A percentile compares a stretch with the other conserved stretches of the same genome.
Conservation (phyloP, 306 rosid genomes). For the Senna siamea region DNA sequence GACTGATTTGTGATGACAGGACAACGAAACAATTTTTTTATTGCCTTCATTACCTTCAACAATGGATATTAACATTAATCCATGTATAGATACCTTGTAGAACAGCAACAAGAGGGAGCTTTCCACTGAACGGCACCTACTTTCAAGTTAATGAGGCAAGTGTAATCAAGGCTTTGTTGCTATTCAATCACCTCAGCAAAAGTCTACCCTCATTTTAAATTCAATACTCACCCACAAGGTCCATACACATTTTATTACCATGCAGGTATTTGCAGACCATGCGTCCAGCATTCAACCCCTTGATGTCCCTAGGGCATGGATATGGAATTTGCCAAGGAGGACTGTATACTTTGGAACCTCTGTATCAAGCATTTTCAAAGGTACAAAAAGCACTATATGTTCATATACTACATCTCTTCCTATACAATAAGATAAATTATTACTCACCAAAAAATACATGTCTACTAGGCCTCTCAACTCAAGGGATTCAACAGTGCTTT, state of each 20-base stretch:
- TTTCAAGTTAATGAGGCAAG: slow-evolving; percentile 93
- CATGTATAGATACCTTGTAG: slow-evolving; percentile 77
- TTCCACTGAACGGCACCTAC: slow-evolving; percentile 92
- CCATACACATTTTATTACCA: slow-evolving; percentile 37
- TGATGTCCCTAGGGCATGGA: slow-evolving; percentile 78
- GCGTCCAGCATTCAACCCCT: slow-evolving; percentile 72
- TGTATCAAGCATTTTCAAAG: slow-evolving; percentile 72
- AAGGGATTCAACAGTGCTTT: slow-evolving; percentile 86
- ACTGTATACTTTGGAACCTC: slow-evolving; percentile 90
- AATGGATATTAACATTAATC: slow-evolving; percentile 34
- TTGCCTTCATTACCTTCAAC: slow-evolving; percentile 16
- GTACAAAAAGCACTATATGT: slow-evolving; percentile 42
- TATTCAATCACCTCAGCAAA: slow-evolving; percentile 25
- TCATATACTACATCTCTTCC: slow-evolving; percentile 32
- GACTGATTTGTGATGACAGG: slow-evolving; percentile 28
- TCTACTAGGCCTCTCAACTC: slow-evolving; percentile 74
- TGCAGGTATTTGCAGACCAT: slow-evolving; percentile 88
- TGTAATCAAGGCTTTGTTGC: slow-evolving; percentile 17
- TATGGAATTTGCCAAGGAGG: slow-evolving; percentile 91
- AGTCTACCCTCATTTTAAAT: slow-evolving; percentile 29
- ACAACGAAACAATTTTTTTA: slow-evolving; percentile 14
- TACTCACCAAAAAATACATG: slow-evolving; percentile 41
- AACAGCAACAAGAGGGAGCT: slow-evolving; percentile 93
- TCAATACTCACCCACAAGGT: slow-evolving; percentile 33
- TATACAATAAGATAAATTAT: slow-evolving; percentile 25